phyloP scores from a whole-genome alignment of 345 rosid species.

The Pistacia vera region DNA sequence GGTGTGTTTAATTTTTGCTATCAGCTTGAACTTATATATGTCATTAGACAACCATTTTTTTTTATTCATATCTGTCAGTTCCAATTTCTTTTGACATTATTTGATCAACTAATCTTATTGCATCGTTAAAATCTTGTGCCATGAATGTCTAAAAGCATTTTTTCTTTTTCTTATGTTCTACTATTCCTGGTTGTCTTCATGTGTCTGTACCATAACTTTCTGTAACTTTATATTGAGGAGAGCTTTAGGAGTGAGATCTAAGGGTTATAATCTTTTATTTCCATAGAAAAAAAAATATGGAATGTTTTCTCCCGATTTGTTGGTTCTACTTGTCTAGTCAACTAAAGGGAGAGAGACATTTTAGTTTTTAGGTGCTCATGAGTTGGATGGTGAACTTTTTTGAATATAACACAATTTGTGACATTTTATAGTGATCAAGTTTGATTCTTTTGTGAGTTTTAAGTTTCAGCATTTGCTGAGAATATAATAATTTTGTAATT shows the following conservation, averaged over 20 bases:
- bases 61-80: background rate
- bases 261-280: too few species aligned
- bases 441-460: background rate
- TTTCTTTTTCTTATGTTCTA: background rate
- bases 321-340: background rate
- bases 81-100: background rate
- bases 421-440: background rate
- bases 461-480: background rate
- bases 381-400: background rate
- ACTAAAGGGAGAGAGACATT: background rate
- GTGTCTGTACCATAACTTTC: background rate
- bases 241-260: background rate
- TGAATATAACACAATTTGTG: background rate
- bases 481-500: background rate
- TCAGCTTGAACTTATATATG: background rate
- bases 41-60: background rate
- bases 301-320: background rate
- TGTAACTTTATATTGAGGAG: background rate
- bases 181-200: background rate
- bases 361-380: background rate
- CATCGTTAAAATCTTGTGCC: background rate
- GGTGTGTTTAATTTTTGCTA: background rate
- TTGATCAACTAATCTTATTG: background rate
- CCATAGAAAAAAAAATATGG: too few species aligned
- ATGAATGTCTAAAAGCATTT: background rate